These are phyloP conservation scores for Mycosarcoma mackinlayi DNA, from an alignment of 1,284 basidiomycete species.

Conservation along the genomic window DNA sequence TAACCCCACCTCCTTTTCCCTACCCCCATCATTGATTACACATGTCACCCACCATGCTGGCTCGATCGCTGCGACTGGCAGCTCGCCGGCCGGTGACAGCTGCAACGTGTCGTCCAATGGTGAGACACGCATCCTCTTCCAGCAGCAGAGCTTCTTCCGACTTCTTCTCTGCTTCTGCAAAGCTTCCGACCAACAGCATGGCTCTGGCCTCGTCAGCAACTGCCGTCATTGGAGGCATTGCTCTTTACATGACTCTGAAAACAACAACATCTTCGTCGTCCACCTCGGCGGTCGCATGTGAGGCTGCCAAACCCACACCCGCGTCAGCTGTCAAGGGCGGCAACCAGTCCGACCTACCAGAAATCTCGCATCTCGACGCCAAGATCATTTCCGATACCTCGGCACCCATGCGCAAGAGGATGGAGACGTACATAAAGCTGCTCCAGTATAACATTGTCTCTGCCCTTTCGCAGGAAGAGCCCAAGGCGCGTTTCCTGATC, in stretches of 20 bases:
- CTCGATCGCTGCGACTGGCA: conserved; percentile 29
- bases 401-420: conserved; percentile 74
- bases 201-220: conserved; percentile 17
- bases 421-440: conserved; percentile 81
- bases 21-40: background rate
- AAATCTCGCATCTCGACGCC: conserved; percentile 59
- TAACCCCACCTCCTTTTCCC: background rate
- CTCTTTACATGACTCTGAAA: conserved; percentile 14
- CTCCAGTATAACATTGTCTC: conserved; percentile 86
- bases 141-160: conserved; percentile 6
- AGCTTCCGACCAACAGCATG: conserved; percentile 2
- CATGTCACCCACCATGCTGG: conserved; percentile 15
- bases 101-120: conserved; percentile 5
- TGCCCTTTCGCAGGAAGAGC: conserved; percentile 82
- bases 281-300: conserved; percentile 24
- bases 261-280: conserved; percentile 6
- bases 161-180: conserved; percentile 12
- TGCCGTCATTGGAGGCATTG: conserved; percentile 20
- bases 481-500: conserved; percentile 77
- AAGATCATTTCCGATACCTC: conserved; percentile 47
- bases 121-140: conserved; percentile 23
- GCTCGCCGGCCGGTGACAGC: conserved; percentile 10
- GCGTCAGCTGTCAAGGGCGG: conserved; percentile 44
- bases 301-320: conserved; percentile 35
- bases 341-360: conserved; percentile 55